phyloP scores from a whole-genome alignment of 2,329 filamentous ascomycete genomes.

The Talaromyces sp. region DNA sequence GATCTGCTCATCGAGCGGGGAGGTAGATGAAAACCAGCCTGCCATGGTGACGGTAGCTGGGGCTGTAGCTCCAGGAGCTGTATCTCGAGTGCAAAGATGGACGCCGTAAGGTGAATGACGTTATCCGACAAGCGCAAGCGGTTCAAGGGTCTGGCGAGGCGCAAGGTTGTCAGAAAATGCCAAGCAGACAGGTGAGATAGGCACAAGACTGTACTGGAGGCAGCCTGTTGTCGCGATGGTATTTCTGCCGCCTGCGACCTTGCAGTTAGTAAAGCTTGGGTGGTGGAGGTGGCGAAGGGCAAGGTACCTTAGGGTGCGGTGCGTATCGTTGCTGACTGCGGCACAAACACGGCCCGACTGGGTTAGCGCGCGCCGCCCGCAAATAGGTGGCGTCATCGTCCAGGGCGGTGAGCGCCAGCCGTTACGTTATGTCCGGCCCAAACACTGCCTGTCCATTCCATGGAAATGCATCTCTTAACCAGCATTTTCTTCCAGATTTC shows the following conservation, averaged over 20 bases:
- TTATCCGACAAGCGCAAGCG: conserved; percentile 3
- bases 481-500: not conserved
- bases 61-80: not conserved
- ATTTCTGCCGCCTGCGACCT: not conserved
- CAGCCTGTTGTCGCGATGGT: not conserved
- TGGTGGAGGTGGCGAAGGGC: not conserved
- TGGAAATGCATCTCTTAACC: not conserved
- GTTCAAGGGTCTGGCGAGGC: not conserved
- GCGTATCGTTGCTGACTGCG: not conserved
- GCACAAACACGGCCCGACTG: not conserved
- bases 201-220: not conserved
- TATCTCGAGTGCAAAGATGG: not conserved
- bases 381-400: conserved; percentile 29
- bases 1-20: conserved; percentile 92
- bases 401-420: conserved; percentile 24
- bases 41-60: conserved; percentile 62
- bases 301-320: not conserved
- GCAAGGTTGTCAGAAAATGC: not conserved
- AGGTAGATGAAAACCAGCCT: conserved; percentile 92
- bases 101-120: conserved; percentile 7
- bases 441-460: not conserved
- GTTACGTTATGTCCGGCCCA: not conserved
- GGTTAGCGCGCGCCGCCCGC: not conserved
- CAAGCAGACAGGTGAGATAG: not conserved
- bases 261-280: not conserved